phyloP scores from a whole-genome alignment of 2,329 filamentous ascomycete species.

The Aspergillus phoenicis region DNA sequence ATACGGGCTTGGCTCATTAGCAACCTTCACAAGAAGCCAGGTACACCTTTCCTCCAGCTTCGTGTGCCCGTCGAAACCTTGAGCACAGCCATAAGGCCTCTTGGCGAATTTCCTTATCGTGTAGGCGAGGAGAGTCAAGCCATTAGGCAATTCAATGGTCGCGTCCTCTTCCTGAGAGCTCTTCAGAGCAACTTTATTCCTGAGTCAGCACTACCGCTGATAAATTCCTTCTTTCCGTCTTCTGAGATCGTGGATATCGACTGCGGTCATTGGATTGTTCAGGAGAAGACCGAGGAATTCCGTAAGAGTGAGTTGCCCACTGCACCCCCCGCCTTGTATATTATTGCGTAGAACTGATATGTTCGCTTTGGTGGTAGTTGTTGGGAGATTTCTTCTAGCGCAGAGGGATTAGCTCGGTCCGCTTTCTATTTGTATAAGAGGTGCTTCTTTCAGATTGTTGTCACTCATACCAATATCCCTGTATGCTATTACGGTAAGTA shows the following conservation, averaged over 20 bases:
- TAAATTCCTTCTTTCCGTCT: slow-evolving; percentile 32
- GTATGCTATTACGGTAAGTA: no score
- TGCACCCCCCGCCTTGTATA: no score
- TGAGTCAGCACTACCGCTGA: slow-evolving; percentile 42
- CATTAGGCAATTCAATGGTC: slow-evolving; percentile 35
- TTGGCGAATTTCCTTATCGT: background rate
- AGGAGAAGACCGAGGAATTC: slow-evolving; percentile 36
- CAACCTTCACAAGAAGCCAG: slow-evolving; percentile 1
- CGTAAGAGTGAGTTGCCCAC: background rate
- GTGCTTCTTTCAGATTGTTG: no score
- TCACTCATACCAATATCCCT: no score
- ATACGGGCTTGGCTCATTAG: slow-evolving; percentile 12
- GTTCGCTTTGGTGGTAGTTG: no score
- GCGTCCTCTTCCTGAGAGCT: slow-evolving; percentile 25
- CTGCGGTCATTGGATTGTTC: slow-evolving; percentile 40
- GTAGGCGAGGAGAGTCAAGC: background rate
- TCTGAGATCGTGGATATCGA: slow-evolving; percentile 33
- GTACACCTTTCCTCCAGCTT: background rate
- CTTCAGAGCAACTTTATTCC: slow-evolving; percentile 53
- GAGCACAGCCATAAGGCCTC: background rate
- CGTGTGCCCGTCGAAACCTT: background rate
- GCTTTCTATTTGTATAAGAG: no score
- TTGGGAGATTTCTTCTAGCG: no score
- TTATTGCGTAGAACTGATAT: no score
- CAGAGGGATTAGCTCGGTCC: no score